Conservation (phyloP, 176 grass and related monocot genomes). For the Oryza officinalis region DNA sequence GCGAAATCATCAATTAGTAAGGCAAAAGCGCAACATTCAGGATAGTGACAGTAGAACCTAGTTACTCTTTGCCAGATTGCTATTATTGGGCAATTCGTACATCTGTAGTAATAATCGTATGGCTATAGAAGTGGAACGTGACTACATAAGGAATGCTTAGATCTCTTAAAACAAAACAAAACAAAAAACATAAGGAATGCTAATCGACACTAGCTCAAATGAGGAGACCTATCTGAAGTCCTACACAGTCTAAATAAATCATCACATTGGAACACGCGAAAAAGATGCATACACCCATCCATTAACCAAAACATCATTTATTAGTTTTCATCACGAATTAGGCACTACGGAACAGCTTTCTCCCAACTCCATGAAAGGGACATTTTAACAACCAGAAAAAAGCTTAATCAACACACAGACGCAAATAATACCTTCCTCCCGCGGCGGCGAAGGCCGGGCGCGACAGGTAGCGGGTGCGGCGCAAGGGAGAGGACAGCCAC, state of each 20-base stretch:
- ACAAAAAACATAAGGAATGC: too few species aligned
- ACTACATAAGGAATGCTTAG: not conserved
- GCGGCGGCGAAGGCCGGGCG: not conserved
- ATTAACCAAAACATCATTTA: too few species aligned
- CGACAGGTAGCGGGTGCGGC: not conserved
- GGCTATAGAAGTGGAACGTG: not conserved
- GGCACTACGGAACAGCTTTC: not conserved
- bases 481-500: constrained; percentile 33
- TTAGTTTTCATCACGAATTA: not conserved
- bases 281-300: not conserved
- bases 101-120: not conserved
- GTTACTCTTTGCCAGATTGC: not conserved
- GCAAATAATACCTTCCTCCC: constrained; percentile 31
- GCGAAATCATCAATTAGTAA: not conserved
- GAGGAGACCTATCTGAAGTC: not conserved
- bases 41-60: not conserved
- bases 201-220: not conserved
- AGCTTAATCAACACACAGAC: not conserved
- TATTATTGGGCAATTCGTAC: not conserved
- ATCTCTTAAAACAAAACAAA: too few species aligned
- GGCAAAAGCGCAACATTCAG: not conserved
- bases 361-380: not conserved
- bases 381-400: not conserved
- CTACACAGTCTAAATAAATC: not conserved
- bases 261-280: not conserved